These are phyloP conservation scores for Pichia sp. DNA, from an alignment of 1,139 yeast species.

Conservation along the genomic window DNA sequence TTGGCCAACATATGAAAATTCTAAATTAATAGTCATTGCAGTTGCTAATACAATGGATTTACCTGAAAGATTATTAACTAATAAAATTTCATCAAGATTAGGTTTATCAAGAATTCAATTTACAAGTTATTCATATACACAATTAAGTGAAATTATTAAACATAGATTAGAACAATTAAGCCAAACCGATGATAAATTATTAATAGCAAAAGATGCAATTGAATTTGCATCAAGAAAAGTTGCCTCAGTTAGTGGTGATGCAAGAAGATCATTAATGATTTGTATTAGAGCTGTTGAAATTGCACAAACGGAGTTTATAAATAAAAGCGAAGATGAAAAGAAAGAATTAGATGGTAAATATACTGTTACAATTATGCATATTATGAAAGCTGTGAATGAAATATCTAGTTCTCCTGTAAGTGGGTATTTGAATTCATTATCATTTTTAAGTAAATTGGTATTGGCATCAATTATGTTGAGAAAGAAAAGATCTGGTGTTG, in stretches of 20 bases:
- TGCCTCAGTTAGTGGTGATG: conserved; percentile 96
- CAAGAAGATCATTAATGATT: conserved; percentile 83
- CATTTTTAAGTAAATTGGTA: conserved; percentile 67
- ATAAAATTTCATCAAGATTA: conserved; percentile 84
- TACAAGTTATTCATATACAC: conserved; percentile 79
- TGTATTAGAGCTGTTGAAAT: conserved; percentile 88
- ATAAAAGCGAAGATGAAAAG: conserved; percentile 23
- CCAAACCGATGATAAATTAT: conserved; percentile 30
- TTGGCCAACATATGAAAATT: conserved; percentile 85
- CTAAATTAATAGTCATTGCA: conserved; percentile 82
- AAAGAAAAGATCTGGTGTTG: conserved; percentile 60
- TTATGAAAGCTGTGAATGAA: conserved; percentile 74
- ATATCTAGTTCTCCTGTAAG: conserved; percentile 70
- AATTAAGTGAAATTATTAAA: conserved; percentile 67
- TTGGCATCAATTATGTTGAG: conserved; percentile 62
- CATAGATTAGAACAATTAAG: conserved; percentile 59
- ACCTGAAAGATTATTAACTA: conserved; percentile 82
- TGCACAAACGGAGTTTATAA: conserved; percentile 57
- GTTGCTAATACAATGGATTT: conserved; percentile 97
- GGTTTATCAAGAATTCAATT: conserved; percentile 86
- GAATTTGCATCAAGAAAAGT: conserved; percentile 91
- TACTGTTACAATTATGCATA: conserved; percentile 61
- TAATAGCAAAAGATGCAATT: conserved; percentile 68
- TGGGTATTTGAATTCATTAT: conserved; percentile 50
- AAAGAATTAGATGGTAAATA: conserved; percentile 36